Evolutionary conservation across 1,139 yeast genomes (phyloP), one percentile per base, ranked within the genome.

Genomic region (Magnusiomyces tetraspermus): DNA sequence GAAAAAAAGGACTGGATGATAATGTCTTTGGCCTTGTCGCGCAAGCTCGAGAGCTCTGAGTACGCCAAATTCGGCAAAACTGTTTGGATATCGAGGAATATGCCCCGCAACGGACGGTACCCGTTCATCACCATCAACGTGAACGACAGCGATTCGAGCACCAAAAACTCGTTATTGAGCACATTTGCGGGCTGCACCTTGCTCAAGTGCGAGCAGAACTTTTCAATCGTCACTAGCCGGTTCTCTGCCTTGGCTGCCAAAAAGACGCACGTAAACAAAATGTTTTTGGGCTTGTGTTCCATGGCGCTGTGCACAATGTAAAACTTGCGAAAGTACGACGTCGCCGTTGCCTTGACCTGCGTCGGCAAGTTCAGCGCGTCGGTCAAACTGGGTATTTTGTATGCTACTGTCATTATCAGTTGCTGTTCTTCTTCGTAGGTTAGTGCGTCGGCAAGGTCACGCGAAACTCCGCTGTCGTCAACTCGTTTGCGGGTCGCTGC

Each of bases 161-260:
- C 76, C 49, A 75, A 75, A 63, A 88, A 92, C 67, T 92, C 98
- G 54, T 87, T 73, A 57, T 83, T 83, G 52, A 90, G 70, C 30
- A 92, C 82, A 50, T 85, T 82, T 22, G 80, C 80, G 13, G 74
- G 71, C 1, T 79, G 77, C 45, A 80, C 77, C 1, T 85, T 78
- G 19, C 81, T 81, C 26, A 90, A 74, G 41, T 82, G 78, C 55
- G 77, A 76, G 52, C 88, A 82, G 65, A 89, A 89, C n/a, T 86
- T 78, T 43, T 85, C 85, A 51, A 90, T 85, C 21, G 95, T 80
- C 37, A 92, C 83, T 68, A 90, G 90, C 67, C 80, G 83, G 69
- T 92, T 92, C 63, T 92, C 97, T 19, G 92, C 81, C 68, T 92
- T 92, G 46, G 96, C 90, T 1, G 97, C 96, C 43, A 92, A 72